Evolutionary conservation across 2,329 filamentous ascomycete species (phyloP).

Genomic region (Clonostachys chloroleuca): DNA sequence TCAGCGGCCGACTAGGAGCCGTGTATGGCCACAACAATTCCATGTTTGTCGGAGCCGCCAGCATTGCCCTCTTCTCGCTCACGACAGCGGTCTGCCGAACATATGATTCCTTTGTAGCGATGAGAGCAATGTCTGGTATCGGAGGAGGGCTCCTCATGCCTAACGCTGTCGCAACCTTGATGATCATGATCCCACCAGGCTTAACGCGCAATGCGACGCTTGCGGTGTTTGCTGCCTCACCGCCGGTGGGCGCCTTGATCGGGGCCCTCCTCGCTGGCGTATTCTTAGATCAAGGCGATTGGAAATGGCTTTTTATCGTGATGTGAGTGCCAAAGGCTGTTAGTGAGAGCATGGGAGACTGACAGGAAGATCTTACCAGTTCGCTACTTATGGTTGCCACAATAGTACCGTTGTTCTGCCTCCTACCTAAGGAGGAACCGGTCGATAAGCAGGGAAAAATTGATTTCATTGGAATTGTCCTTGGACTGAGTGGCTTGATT

Average conservation of each 20-base stretch:
- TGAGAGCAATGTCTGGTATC: conserved; percentile 38
- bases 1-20: conserved; percentile 45
- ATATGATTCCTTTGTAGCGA: conserved; percentile 33
- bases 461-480: conserved; percentile 27
- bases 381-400: conserved; percentile 1
- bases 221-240: conserved; percentile 39
- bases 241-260: conserved; percentile 38
- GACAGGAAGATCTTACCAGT: not conserved
- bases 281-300: conserved; percentile 12
- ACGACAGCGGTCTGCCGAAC: conserved; percentile 35
- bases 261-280: conserved; percentile 32
- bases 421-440: conserved; percentile 8
- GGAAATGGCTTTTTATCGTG: conserved; percentile 1
- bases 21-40: conserved; percentile 46
- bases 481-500: conserved; percentile 32
- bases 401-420: conserved; percentile 1
- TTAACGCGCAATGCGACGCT: conserved; percentile 35
- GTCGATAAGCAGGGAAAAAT: conserved; percentile 16
- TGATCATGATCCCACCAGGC: conserved; percentile 40
- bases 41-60: conserved; percentile 34
- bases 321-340: not conserved
- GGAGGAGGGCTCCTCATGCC: conserved; percentile 46
- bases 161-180: conserved; percentile 45
- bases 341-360: not conserved
- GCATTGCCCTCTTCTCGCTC: conserved; percentile 37